Percentiles rank a stretch among this genome's conserved stretches.
These are phyloP conservation scores for Mycena leptocephala DNA, from an alignment of 768 basidiomycete genomes.

Conservation along the genomic window DNA sequence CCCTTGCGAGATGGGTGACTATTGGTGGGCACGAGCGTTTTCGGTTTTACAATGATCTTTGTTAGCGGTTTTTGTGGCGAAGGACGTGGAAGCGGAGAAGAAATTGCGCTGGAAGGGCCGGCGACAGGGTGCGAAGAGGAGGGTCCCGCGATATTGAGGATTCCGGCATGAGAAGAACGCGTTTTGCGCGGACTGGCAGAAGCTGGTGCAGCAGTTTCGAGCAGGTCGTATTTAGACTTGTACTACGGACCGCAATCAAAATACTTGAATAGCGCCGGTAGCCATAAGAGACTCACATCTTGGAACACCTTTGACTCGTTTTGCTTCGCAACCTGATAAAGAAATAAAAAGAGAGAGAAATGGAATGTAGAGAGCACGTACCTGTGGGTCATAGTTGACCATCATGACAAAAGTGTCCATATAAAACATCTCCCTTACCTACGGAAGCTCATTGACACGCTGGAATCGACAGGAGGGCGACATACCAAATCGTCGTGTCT, in stretches of 20 bases:
- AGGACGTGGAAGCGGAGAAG: background rate
- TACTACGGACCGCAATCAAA: conserved; percentile 3
- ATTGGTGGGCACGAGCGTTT: background rate
- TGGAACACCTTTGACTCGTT: conserved; percentile 74
- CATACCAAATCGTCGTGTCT: conserved; percentile 85
- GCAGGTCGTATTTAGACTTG: conserved; percentile 30
- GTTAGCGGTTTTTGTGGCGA: conserved; percentile 14
- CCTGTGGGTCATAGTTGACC: conserved; percentile 87
- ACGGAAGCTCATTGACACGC: conserved; percentile 10
- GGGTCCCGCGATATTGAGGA: conserved; percentile 20
- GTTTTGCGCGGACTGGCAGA: conserved; percentile 30
- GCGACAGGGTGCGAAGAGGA: background rate
- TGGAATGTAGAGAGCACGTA: conserved; percentile 50
- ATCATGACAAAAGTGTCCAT: conserved; percentile 86
- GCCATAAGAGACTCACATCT: conserved; percentile 51
- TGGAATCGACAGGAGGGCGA: conserved; percentile 33
- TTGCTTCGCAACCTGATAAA: conserved; percentile 62
- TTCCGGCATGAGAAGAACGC: conserved; percentile 28
- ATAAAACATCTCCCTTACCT: conserved; percentile 93
- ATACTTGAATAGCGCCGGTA: conserved; percentile 56
- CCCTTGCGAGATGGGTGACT: conserved; percentile 29
- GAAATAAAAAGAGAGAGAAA: conserved; percentile 18
- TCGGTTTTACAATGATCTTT: conserved; percentile 33
- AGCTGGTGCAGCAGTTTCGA: conserved; percentile 17
- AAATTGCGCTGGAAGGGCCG: conserved; percentile 3